Conservation (phyloP, 2,329 filamentous ascomycete species). For the Beauveria bassiana region DNA sequence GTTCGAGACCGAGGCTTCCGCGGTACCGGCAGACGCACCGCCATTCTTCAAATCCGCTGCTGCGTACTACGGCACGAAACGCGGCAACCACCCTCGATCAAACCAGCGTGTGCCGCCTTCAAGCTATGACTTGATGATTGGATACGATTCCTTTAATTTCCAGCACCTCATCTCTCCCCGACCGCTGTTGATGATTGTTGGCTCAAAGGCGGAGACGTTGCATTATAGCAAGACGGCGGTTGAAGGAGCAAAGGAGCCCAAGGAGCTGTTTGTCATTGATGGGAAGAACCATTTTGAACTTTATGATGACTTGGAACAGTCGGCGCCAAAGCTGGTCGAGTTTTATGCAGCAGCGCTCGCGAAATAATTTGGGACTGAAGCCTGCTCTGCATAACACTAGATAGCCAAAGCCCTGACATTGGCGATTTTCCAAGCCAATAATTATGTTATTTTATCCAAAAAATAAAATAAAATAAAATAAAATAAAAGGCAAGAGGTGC, state of each 20-base stretch:
- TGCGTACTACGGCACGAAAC: slow-evolving; percentile 12
- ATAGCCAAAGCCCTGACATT: no score
- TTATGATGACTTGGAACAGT: slow-evolving; percentile 15
- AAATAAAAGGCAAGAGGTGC: no score
- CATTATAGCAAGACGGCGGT: slow-evolving; percentile 11
- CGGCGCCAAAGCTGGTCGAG: slow-evolving; percentile 10
- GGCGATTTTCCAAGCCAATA: no score
- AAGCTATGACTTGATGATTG: background rate
- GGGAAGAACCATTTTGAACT: slow-evolving; percentile 14
- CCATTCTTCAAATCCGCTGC: slow-evolving; percentile 3
- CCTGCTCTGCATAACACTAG: no score
- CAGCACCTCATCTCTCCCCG: background rate
- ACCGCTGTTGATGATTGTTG: slow-evolving; percentile 1
- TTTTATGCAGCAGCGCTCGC: slow-evolving; percentile 5
- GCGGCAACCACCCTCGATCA: background rate
- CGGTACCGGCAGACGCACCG: slow-evolving; percentile 3
- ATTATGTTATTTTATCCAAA: no score
- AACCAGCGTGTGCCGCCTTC: background rate
- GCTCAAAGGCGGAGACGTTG: background rate
- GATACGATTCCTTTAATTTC: background rate
- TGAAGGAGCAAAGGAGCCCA: slow-evolving; percentile 13
- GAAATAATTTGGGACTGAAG: background rate
- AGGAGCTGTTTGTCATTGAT: slow-evolving; percentile 15
- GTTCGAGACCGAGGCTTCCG: background rate
- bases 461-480: no score